Evolutionary conservation across 1,139 yeast species (phyloP).

Genomic region (Lodderomyces jiufengensis): DNA sequence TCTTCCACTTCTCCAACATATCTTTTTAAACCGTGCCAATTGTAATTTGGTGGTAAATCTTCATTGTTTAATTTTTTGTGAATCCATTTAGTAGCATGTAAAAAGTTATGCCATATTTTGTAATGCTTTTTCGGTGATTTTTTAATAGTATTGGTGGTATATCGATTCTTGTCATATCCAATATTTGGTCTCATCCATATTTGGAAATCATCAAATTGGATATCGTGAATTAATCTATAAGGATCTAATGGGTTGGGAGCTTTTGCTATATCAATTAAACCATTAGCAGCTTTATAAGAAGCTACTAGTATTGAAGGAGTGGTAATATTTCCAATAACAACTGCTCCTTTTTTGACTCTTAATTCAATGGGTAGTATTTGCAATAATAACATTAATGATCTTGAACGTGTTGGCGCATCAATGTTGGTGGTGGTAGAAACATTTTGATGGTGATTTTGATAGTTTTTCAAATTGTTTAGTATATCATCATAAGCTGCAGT

Average conservation of each 20-base stretch:
- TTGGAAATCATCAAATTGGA: conserved; percentile 49
- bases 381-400: conserved; percentile 24
- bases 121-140: conserved; percentile 11
- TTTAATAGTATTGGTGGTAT: conserved; percentile 4
- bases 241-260: conserved; percentile 53
- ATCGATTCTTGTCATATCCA: conserved; percentile 34
- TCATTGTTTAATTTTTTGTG: conserved; percentile 9
- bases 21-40: conserved; percentile 44
- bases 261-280: conserved; percentile 54
- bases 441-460: not conserved
- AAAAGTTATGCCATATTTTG: conserved; percentile 21
- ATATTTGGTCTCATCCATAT: conserved; percentile 69
- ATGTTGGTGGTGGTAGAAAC: conserved; percentile 1
- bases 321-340: conserved; percentile 73
- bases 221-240: conserved; percentile 44
- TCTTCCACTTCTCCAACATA: conserved; percentile 38
- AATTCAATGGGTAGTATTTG: conserved; percentile 57
- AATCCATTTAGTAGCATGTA: conserved; percentile 18
- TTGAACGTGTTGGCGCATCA: not conserved
- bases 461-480: conserved; percentile 37
- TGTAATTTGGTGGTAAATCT: conserved; percentile 5
- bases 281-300: conserved; percentile 56
- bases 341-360: conserved; percentile 61
- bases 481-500: conserved; percentile 72
- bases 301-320: conserved; percentile 71